Conservation (phyloP, 805 yeast species). For the Wickerhamiella dianesei region DNA sequence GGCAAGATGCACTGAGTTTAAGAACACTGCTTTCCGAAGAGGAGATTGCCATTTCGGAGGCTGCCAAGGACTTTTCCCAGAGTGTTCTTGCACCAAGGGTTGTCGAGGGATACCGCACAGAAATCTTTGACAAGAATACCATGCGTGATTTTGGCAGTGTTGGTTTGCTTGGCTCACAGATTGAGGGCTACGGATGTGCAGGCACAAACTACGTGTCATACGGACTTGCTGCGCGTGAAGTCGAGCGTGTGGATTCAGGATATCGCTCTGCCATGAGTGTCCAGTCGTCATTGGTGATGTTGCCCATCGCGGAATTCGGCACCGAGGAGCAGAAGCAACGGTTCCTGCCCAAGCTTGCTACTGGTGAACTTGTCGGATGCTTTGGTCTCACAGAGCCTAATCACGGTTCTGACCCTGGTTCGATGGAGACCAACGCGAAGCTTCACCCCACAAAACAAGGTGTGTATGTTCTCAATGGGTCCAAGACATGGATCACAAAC, state of each 20-base stretch:
- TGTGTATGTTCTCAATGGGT: slow-evolving; percentile 29
- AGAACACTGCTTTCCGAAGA: slow-evolving; percentile 28
- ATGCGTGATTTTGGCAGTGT: slow-evolving; percentile 31
- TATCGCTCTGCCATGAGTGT: slow-evolving; percentile 33
- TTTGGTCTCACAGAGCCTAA: slow-evolving; percentile 55
- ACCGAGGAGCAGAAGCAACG: slow-evolving; percentile 30
- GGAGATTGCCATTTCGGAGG: slow-evolving; percentile 26
- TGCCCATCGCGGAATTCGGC: slow-evolving; percentile 30
- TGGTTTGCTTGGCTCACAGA: slow-evolving; percentile 31
- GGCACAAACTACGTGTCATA: slow-evolving; percentile 33
- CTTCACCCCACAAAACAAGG: slow-evolving; percentile 32
- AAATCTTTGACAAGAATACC: slow-evolving; percentile 25
- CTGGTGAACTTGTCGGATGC: slow-evolving; percentile 39
- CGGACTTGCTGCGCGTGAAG: slow-evolving; percentile 33
- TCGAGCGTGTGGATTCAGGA: slow-evolving; percentile 34
- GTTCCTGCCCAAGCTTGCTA: slow-evolving; percentile 28
- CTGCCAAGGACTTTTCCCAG: slow-evolving; percentile 29
- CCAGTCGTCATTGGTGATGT: slow-evolving; percentile 34
- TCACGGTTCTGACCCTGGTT: slow-evolving; percentile 47
- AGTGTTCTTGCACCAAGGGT: slow-evolving; percentile 28
- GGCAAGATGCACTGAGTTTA: slow-evolving; percentile 29
- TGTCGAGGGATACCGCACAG: slow-evolving; percentile 30
- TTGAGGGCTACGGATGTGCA: slow-evolving; percentile 33
- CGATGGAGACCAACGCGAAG: slow-evolving; percentile 41
- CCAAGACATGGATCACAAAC: slow-evolving; percentile 35